Base-by-base conservation (phyloP, 2,329 filamentous ascomycete species). In the Fusarium nelsonii region DNA sequence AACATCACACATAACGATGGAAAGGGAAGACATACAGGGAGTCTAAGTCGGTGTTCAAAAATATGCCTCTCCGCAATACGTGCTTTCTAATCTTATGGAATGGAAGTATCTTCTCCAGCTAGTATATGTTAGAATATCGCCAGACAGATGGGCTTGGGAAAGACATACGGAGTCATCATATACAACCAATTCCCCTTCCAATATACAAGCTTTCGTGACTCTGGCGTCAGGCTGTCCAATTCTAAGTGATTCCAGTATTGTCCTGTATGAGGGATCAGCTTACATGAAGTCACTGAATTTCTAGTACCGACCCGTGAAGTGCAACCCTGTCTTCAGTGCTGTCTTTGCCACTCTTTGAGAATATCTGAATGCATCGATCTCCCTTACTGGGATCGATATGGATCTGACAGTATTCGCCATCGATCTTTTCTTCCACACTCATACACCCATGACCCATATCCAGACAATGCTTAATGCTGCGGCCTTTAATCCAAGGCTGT, bases 261-360 rank as follows among this genome's bases (percentile, higher is more conserved):
- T 85, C 3, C 85, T 84, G 28, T 56, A 53, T 33, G 9, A 0
- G 12, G 36, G 45, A 46, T 77, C 34, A 75, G 69, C 23, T 28
- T 33, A 20, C 9, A 14, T 18, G 18, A 18, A 36, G 9, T 11
- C 16, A 10, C 23, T 12, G 18, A 50, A 18, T 16, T 20, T 30
- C 14, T 16, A 14, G 7, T 7, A 73, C 81, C 70, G 75, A 87
- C 85, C 75, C 75, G 67, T 92, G 89, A 23, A 97, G 78, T 2
- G 81, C 83, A 12, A 78, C 71, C 34, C 91, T 87, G 76, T 97
- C 94, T 52, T 81, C 75, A 0, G 93, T 97, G 44, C 93, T 95
- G 70, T 97, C 92, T 76, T 96, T 97, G 60, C 94, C 93, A 73
- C 93, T 96, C 76, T 97, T 97, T 11, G 93, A 97, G 76, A 96